phyloP scores from a whole-genome alignment of 768 basidiomycete genomes.

The Podaxis pistillaris region DNA sequence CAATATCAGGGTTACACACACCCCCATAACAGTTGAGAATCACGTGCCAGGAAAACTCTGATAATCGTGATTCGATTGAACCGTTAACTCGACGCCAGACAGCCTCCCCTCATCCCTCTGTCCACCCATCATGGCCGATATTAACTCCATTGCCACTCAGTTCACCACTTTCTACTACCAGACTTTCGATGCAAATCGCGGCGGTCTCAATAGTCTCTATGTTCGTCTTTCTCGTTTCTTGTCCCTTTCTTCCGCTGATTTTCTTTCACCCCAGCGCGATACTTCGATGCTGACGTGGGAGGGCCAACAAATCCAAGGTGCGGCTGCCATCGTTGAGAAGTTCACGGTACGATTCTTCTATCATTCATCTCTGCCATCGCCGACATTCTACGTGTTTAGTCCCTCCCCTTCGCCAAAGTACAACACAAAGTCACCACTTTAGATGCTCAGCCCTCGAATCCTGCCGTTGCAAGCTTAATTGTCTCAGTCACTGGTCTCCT shows the following conservation, averaged over 20 bases:
- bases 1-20: conserved; percentile 7
- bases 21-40: conserved; percentile 3
- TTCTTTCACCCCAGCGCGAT: conserved; percentile 55
- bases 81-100: conserved; percentile 13
- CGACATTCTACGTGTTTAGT: conserved; percentile 35
- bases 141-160: conserved; percentile 71
- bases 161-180: conserved; percentile 83
- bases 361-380: too few relatives aligned
- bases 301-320: conserved; percentile 55
- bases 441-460: conserved; percentile 81
- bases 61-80: conserved; percentile 13
- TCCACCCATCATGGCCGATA: conserved; percentile 50
- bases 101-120: conserved; percentile 14
- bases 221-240: conserved; percentile 45
- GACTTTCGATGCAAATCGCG: conserved; percentile 68
- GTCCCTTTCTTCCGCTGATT: conserved; percentile 16
- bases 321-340: conserved; percentile 61
- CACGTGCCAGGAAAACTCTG: conserved; percentile 8
- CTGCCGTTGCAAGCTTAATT: conserved; percentile 29
- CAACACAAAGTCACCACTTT: conserved; percentile 77
- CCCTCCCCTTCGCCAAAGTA: conserved; percentile 79
- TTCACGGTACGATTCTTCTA: conserved; percentile 48
- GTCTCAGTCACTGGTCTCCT: conserved; percentile 91
- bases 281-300: conserved; percentile 89
- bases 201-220: conserved; percentile 61